A percentile compares a stretch with the other conserved stretches of the same genome.
Evolutionary conservation across 345 rosid genomes (phyloP).

Genomic region (Heritiera fomes): DNA sequence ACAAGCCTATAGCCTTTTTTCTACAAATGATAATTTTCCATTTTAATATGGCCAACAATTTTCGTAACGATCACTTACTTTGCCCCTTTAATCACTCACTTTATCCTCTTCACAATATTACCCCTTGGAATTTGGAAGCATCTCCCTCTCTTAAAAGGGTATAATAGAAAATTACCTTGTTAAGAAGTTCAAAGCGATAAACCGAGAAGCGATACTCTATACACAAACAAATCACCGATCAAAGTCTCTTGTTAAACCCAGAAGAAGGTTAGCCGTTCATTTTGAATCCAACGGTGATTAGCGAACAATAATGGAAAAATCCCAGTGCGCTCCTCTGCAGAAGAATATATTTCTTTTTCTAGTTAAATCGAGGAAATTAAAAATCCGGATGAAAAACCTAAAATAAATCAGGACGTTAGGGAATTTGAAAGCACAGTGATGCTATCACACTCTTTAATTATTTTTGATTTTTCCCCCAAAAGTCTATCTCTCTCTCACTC

Average conservation of each 20-base stretch:
- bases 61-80: constrained; percentile 12
- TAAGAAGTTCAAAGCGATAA: not conserved
- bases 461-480: not conserved
- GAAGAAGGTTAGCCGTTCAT: constrained; percentile 9
- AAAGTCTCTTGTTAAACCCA: not conserved
- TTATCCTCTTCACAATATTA: not conserved
- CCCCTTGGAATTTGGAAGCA: not conserved
- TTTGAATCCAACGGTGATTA: constrained; percentile 6
- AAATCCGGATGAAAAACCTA: too few relatives aligned
- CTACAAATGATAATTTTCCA: too few relatives aligned
- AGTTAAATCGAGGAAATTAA: not conserved
- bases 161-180: not conserved
- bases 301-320: not conserved
- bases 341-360: not conserved
- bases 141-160: not conserved
- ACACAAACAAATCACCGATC: not conserved
- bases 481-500: constrained; percentile 21
- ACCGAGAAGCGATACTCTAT: not conserved
- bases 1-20: too few relatives aligned
- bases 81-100: not conserved
- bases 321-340: not conserved
- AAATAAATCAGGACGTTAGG: too few relatives aligned
- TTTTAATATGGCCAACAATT: too few relatives aligned
- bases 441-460: not conserved
- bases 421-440: constrained; percentile 13